Base-by-base conservation (phyloP, 306 rosid species). In the Castanea sativa region DNA sequence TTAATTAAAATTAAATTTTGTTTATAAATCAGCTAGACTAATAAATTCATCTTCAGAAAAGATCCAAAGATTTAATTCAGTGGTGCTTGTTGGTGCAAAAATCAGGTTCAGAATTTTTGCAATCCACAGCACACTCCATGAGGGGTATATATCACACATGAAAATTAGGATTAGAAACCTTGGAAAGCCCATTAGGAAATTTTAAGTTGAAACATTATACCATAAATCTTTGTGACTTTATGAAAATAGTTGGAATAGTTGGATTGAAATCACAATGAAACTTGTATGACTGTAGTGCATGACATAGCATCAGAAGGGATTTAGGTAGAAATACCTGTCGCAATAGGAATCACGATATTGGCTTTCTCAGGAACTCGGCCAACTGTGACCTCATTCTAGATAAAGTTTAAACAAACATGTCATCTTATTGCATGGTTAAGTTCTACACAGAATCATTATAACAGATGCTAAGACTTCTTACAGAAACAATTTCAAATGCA, bases 321-420 rank as follows among this genome's bases (percentile, higher is more conserved):
- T 33, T n/a, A 35, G 52, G 72, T 67, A 23, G 72, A 35, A 16
- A 73, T 86, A 94, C 99, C 97, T 87, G 99, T 94, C 32, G 97
- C 97, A 80, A 94, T 91, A 45, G 95, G 97, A 82, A 94, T 92
- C 33, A 91, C 97, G 71, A 92, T 35, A 80, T 92, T 95, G 52
- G 95, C 99, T 86, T 94, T 87, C 35, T 79, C 99, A 14, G 97
- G 97, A 84, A 91, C 86, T 25, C 97, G 97, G 23, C 99, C 97
- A 71, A 94, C 93, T 38, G 89, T 94, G 38, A 92, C 90, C 78
- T 82, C 92, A 68, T 73, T 55, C 99, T 94, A 78, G 43, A 86
- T 55, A 67, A 77, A 43, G 18, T 63, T 52, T 73, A 75, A 78
- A 21, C 45, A 73, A 65, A 59, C 6, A 19, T 59, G 75, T 84